Conservation (phyloP, 2,329 filamentous ascomycete species). For the Epichloe sibirici region DNA sequence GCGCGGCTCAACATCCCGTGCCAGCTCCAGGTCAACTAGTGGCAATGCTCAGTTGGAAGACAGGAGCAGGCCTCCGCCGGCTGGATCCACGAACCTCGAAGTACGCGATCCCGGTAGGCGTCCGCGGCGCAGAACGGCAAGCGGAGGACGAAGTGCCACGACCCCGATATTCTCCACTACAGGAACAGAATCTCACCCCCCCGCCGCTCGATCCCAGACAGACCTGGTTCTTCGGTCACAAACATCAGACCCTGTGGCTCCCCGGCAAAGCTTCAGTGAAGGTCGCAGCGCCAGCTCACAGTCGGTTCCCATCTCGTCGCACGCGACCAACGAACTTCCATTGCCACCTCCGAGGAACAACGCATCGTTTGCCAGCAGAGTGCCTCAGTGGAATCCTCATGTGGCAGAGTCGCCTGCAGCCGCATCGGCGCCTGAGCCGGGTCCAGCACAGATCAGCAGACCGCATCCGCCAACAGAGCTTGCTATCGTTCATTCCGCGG, state of each 20-base stretch:
- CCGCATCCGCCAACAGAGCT: slow-evolving; percentile 27
- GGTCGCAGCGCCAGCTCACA: slow-evolving; percentile 29
- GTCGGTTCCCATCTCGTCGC: slow-evolving; percentile 16
- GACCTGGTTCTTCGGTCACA: slow-evolving; percentile 42
- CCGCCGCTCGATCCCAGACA: slow-evolving; percentile 50
- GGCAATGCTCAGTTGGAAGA: slow-evolving; percentile 31
- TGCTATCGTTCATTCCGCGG: slow-evolving; percentile 22
- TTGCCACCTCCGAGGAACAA: slow-evolving; percentile 11
- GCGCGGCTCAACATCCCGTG: slow-evolving; percentile 22
- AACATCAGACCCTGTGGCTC: slow-evolving; percentile 23
- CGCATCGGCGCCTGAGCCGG: slow-evolving; percentile 10
- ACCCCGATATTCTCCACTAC: slow-evolving; percentile 30
- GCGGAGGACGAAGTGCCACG: slow-evolving; percentile 42
- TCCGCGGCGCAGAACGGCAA: slow-evolving; percentile 37
- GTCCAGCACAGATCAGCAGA: slow-evolving; percentile 12
- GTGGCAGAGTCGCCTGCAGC: slow-evolving; percentile 1
- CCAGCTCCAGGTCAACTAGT: slow-evolving; percentile 34
- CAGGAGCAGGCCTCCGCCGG: slow-evolving; percentile 37
- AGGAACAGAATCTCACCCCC: slow-evolving; percentile 29
- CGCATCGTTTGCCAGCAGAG: slow-evolving; percentile 26
- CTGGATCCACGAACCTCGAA: slow-evolving; percentile 18
- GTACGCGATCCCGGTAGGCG: slow-evolving; percentile 18
- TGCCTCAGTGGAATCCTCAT: slow-evolving; percentile 16
- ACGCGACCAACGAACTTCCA: slow-evolving; percentile 13
- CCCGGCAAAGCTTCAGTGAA: slow-evolving; percentile 29